Base-by-base conservation (phyloP, 148 eudicot genomes). In the Dysphania ambrosioides region DNA sequence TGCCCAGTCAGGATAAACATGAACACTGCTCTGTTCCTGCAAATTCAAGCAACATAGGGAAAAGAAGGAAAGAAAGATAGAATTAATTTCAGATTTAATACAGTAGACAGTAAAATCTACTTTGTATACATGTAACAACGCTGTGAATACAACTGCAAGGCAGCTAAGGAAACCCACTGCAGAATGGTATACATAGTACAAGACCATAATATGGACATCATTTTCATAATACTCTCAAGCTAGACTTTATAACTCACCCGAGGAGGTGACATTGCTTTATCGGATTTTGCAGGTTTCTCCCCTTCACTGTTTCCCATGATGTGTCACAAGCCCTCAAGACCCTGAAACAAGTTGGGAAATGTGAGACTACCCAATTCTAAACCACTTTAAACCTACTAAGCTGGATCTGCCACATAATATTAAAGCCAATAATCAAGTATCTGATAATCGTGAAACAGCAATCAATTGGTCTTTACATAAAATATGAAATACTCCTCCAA, bases 1-100 rank as follows among this genome's bases (percentile, higher is more conserved):
- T 66, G 83, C 85, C 91, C 88, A 88, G 72, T 86, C 87, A 72
- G 87, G 89, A 79, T 78, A 82, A 29, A 81, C 83, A 77, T 88
- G 86, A 56, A 77, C 80, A 56, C 66, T 79, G 68, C 79, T 79
- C 61, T 79, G 86, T 60, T 84, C 89, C 87, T 88, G 86, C 55
- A 72, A 82, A 68, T 68, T 56, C 23, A 73, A 77, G 79, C 40
- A 34, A 35, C 44, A 1, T 4, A 5, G 60, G 23, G 27, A 30
- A 16, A 34, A 60, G n/a, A 47, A 42, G 53, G 60, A 23, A 30
- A 36, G 53, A 13, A 35, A 21, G 24, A n/a, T 53, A 53, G 8
- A 23, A n/a, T 53, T 53, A n/a, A 53, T 53, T 53, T 7, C 21
- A 53, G 24, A 12, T 9, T 53, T 19, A 21, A 7, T 53, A n/a